Evolutionary conservation across 2,329 filamentous ascomycete species (phyloP), one percentile per base, ranked within the genome.

Genomic region (Sphaerostilbella broomeana): DNA sequence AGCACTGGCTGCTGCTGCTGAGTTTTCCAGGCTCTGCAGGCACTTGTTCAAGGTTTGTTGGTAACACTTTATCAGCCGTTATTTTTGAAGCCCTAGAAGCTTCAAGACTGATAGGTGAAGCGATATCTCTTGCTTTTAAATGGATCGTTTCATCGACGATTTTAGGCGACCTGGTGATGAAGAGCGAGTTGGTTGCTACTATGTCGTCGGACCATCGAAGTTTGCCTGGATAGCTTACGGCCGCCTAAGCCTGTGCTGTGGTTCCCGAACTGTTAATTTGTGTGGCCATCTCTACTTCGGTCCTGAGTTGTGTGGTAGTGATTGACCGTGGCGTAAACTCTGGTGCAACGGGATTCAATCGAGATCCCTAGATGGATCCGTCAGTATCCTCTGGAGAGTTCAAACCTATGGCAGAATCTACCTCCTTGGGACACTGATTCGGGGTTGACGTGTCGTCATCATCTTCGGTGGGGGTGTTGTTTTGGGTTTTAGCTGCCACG

Each of bases 261-360:
- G 26, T 16, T n/a, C 28, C 32, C 5, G 27, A 35, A 25, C 17
- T 18, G 12, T 38, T 26, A 12, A 17, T 9, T 13, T 34, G 17
- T 8, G 38, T 30, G 13, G 27, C 20, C 13, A 22, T 39, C 35
- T 16, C 7, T 15, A 30, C 25, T 28, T 24, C 13, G 25, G 27
- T 10, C 5, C 5, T 13, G 13, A 16, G 17, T 26, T 20, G 21
- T 25, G 21, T n/a, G 20, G 11, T 19, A 19, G 4, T 25, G 19
- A 40, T 33, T 5, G 34, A 30, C 15, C 65, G 65, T 33, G 74
- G 73, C 2, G 72, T 77, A 45, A 78, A 78, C 38, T 69, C 67
- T 30, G 70, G 67, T 19, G 74, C 74, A 49, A 67, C 61, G 21
- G 74, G 74, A 56, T 78, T 77, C 50, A 77, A 59, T 51, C 63